A percentile compares a stretch with the other conserved stretches of the same genome.
Conservation (phyloP, 345 rosid genomes). For the Clarkia xantiana region DNA sequence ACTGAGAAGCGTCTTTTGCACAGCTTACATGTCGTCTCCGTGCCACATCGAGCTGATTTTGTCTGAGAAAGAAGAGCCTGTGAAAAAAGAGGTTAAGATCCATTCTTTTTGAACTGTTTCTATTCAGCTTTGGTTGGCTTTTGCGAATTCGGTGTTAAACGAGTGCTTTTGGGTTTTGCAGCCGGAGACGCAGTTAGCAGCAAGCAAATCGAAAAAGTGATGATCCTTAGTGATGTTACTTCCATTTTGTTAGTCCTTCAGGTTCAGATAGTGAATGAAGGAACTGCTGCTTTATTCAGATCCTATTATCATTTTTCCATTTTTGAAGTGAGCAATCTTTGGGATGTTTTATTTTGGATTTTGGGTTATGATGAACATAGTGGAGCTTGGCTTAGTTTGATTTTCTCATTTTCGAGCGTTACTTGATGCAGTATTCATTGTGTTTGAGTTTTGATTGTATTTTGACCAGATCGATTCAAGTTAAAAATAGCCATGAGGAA, state of each 20-base stretch:
- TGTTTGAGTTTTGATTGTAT: neutral
- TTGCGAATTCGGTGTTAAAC: neutral
- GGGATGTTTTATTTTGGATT: neutral
- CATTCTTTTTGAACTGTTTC: neutral
- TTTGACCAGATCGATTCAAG: no score
- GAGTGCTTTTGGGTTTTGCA: conserved; percentile 8
- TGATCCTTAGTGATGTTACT: conserved; percentile 9
- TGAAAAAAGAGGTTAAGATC: conserved; percentile 19
- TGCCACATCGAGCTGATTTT: conserved; percentile 32
- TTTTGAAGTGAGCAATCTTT: neutral
- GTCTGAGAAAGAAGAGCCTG: conserved; percentile 31
- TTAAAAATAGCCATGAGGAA: no score
- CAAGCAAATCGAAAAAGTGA: conserved; percentile 23
- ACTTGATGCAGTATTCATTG: no score
- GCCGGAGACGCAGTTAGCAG: conserved; percentile 23
- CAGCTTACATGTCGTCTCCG: conserved; percentile 35
- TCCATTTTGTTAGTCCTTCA: conserved; percentile 3
- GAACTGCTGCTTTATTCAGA: neutral
- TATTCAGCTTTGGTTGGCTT: neutral
- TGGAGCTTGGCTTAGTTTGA: neutral
- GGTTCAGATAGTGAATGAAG: neutral
- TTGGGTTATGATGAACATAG: neutral
- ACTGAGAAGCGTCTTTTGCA: neutral
- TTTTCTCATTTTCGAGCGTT: no score
- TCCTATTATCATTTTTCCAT: neutral